Base-by-base conservation (phyloP, 2,329 filamentous ascomycete genomes). In the Oidium heveae region DNA sequence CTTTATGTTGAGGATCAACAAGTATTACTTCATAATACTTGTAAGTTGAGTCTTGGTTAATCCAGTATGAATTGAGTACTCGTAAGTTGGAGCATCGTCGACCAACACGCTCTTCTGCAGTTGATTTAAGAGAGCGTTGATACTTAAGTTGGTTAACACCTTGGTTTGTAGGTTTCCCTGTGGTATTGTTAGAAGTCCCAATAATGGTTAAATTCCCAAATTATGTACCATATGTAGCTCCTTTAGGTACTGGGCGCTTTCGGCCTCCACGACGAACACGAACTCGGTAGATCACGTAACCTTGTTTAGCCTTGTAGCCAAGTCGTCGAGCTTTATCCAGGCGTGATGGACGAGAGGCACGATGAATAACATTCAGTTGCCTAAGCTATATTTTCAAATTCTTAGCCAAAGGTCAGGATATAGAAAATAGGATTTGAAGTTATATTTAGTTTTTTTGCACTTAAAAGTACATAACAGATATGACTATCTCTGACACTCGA, bases 101-200 rank as follows among this genome's bases (percentile, higher is more conserved):
- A 69, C 93, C 91, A 70, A 98, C 89, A 84, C 91, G 91, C 84
- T 98, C 91, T 80, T 98, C 93, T 67, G 93, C 93, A 67, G 91
- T 98, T 67, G 89, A 79, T 73, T 84, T 84, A 71, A 96, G 88
- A 64, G 91, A 96, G 72, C 89, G 86, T 82, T 98, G 93, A 84
- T 96, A 98, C 82, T 98, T 98, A 72, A 98, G 87, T 80, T 98
- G 91, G 83, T 98, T 98, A 67, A 98, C 79, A 86, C 91, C 91
- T 81, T 95, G 88, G 86, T 96, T 98, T 82, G 91, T 98, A 71
- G 91, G 91, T 80, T 98, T 98, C 81, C 91, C 88, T 94, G 68
- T 69, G 39, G 10, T 33, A n/a, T n/a, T 13, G 47, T 51, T 10
- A 51, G 47, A 34, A 18, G 7, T 9, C 2, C 47, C 13, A 34